These are phyloP conservation scores for Nitzschia sp. DNA, from an alignment of 108 stramenopile species.

Conservation along the genomic window DNA sequence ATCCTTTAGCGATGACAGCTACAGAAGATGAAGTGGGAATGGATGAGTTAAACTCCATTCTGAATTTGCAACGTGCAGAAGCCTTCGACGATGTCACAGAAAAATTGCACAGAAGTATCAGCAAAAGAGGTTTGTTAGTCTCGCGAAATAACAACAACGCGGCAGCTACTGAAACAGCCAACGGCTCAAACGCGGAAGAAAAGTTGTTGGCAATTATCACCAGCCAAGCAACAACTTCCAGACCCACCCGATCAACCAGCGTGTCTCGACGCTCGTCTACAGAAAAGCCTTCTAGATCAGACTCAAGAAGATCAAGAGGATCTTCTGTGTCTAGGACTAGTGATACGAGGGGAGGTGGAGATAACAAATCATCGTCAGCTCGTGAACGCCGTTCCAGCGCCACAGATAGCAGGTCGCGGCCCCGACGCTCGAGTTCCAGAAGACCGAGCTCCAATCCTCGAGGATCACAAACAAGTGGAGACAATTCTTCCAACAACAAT, in stretches of 20 bases:
- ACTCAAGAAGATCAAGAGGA: too few relatives aligned
- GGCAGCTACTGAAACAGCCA: neutral
- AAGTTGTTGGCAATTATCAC: conserved; percentile 21
- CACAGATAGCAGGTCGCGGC: too few relatives aligned
- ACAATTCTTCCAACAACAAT: too few relatives aligned
- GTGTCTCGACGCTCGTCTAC: too few relatives aligned
- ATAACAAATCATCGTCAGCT: too few relatives aligned
- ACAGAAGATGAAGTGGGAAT: neutral
- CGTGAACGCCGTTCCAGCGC: too few relatives aligned
- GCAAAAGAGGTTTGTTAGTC: conserved; percentile 2
- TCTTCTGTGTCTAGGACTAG: too few relatives aligned
- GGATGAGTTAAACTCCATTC: conserved; percentile 27
- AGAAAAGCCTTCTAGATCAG: too few relatives aligned
- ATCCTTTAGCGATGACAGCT: neutral
- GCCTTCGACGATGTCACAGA: conserved; percentile 25
- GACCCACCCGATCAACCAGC: neutral
- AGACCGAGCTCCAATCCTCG: too few relatives aligned
- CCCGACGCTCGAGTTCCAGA: too few relatives aligned
- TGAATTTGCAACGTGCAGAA: conserved; percentile 29
- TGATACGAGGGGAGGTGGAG: too few relatives aligned
- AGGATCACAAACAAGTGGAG: too few relatives aligned
- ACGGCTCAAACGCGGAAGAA: conserved; percentile 19
- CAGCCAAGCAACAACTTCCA: conserved; percentile 6
- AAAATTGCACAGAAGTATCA: conserved; percentile 8
- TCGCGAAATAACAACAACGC: neutral